Evolutionary conservation across 2,329 filamentous ascomycete genomes (phyloP), one percentile per base, ranked within the genome.

Genomic region (Colletotrichum gigasporum): DNA sequence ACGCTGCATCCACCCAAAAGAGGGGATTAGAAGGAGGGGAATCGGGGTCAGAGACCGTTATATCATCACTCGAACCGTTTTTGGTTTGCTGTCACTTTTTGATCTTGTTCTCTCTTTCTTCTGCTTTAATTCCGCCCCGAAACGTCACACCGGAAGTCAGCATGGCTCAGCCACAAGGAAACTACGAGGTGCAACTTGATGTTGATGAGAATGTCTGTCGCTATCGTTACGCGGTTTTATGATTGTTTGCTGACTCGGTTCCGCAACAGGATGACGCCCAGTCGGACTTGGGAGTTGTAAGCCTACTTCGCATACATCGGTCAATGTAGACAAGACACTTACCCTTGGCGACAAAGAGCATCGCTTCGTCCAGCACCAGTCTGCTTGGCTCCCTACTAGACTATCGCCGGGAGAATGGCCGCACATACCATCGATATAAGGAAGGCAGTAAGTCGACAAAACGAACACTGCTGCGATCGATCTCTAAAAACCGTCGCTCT

Each of bases 341-440:
- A 26, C 10, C n/a, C n/a, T n/a, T n/a, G n/a, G n/a, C n/a, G n/a
- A n/a, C n/a, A n/a, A n/a, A 30, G 16, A 60, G 48, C 22, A 16
- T 60, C 12, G 39, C 39, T 30, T 47, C 57, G 3, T 69, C 67
- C 0, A 74, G 70, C 1, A 66, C 72, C 0, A 73, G 69, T 3
- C 63, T 72, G 2, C 63, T 7, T 16, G 70, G 66, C 2, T 71
- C 64, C 7, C 69, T 73, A 4, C 54, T 70, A 2, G 67, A 59
- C 5, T 74, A 73, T 20, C 69, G 70, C 7, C 34, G 69, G 16
- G 72, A 74, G 26, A 71, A 74, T 14, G 72, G 72, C 1, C 68
- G 71, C 11, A 72, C 70, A 0, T 74, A 74, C 16, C 72, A 74
- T 34, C 69, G 66, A 0, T 73, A 71, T 35, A 74, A 73, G 14